Base-by-base conservation (phyloP, 2,329 filamentous ascomycete genomes). In the Diaporthe vexans region DNA sequence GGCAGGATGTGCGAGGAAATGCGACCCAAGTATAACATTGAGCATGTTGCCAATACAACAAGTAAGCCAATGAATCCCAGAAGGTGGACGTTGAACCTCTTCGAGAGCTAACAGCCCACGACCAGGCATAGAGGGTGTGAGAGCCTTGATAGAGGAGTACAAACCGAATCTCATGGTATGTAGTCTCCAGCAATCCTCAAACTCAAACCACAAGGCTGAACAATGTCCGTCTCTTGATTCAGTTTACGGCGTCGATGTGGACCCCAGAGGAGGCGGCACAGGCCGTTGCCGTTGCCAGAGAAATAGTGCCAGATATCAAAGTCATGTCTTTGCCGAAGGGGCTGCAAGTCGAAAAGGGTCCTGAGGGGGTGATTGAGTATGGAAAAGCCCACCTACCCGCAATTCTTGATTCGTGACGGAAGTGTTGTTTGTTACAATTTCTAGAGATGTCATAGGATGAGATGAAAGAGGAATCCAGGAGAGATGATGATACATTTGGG, bases 21-120 rank as follows among this genome's bases (percentile, higher is more conserved):
- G 43, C 91, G 91, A 80, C 91, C 92, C 72, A 84, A 83, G 52
- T 94, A 93, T 81, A 89, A 86, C 1, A 93, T 94, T 77, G 84
- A 88, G 51, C 86, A 94, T 79, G 86, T 88, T 33, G 90, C 85
- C 48, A 94, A 94, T 80, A 90, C 87, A 78, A 87, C 89, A 56
- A 88, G 91, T 92, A 81, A 68, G 63, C n/a, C 33, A 15, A 15
- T 24, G n/a, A 24, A 24, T 1, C 1, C n/a, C 48, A 26, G 4
- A 24, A 52, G n/a, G 48, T 1, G 48, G 11, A 1, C n/a, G n/a
- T 13, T 8, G n/a, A n/a, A 52, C 10, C n/a, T 52, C n/a, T 4
- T 54, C 13, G 17, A 13, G n/a, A 24, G 77, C 86, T 80, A 3
- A 48, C 19, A 24, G 48, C 29, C 73, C 24, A 21, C 15, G n/a